Conservation (phyloP, 768 basidiomycete genomes). For the Pisolithus sp. region DNA sequence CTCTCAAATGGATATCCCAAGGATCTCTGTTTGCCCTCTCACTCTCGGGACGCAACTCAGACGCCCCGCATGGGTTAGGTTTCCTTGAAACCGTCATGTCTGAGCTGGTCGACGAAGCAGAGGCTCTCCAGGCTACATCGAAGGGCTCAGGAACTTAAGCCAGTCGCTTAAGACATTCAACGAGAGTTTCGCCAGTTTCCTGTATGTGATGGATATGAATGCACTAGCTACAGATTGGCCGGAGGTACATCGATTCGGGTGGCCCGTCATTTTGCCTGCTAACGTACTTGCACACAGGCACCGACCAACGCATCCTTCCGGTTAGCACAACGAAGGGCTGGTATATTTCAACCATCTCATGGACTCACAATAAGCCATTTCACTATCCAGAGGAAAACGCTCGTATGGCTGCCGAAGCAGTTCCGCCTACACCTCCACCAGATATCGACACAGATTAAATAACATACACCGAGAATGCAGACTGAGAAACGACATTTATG, state of each 20-base stretch:
- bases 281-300: constrained; percentile 34
- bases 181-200: constrained; percentile 86
- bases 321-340: constrained; percentile 54
- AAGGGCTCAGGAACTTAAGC: constrained; percentile 64
- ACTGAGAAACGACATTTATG: constrained; percentile 32
- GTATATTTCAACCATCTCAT: constrained; percentile 27
- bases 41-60: constrained; percentile 56
- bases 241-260: constrained; percentile 46
- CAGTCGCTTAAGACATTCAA: constrained; percentile 83
- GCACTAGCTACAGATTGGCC: constrained; percentile 91
- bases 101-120: constrained; percentile 86
- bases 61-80: constrained; percentile 78
- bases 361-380: background rate
- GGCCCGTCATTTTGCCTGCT: background rate
- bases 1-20: constrained; percentile 86
- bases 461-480: constrained; percentile 21
- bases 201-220: constrained; percentile 93
- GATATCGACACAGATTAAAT: constrained; percentile 27
- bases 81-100: constrained; percentile 80
- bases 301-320: constrained; percentile 55
- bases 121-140: constrained; percentile 66
- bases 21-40: constrained; percentile 85
- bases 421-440: too few relatives aligned
- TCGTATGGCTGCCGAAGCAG: too few relatives aligned
- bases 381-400: too few relatives aligned